Evolutionary conservation across 1,139 yeast species (phyloP), one percentile per base, ranked within the genome.

Genomic region (Geotrichum reessii): DNA sequence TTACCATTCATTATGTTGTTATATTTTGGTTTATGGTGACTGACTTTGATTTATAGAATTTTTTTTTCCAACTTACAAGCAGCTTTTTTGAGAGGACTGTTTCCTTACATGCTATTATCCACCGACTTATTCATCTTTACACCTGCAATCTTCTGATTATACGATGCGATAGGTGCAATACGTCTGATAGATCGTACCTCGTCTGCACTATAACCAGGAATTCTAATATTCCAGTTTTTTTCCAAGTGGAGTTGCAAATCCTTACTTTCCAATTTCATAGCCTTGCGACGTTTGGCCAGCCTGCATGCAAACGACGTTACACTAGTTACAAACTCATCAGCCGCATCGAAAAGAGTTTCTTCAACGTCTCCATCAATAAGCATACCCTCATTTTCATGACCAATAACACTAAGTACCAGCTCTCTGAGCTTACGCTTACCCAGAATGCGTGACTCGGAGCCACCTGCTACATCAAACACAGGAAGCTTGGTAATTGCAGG

Each of bases 221-320:
- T 82, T 65, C 96, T 81, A 62, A 93, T 89, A 71, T 92, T 92
- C 98, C 98, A 93, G 71, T 92, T 93, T 65, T 92, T 83, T 68
- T 95, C 99, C 66, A 93, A 77, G 71, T 93, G 97, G 60, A 93
- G 75, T 73, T 93, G 99, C 55, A 95, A 82, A 71, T 93, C 99
- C 67, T 86, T 84, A 21, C 88, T 89, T 67, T 93, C 98, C 49
- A 93, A 77, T 55, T 85, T 81, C 63, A 92, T 97, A n/a, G 89
- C 83, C 71, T 90, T 57, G 64, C 99, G 81, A 69, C 92, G 97
- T 71, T 93, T 93, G 19, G 99, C 99, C 66, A 93, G 77, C 59
- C 95, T 82, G 71, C 99, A 93, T 0, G 97, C 96, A 76, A 93
- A 93, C 2, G 90, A 81, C 0, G 97, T 90, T 1, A 95, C 96